Evolutionary conservation across 2,329 filamentous ascomycete species (phyloP).

Genomic region (Fusarium vanettenii): DNA sequence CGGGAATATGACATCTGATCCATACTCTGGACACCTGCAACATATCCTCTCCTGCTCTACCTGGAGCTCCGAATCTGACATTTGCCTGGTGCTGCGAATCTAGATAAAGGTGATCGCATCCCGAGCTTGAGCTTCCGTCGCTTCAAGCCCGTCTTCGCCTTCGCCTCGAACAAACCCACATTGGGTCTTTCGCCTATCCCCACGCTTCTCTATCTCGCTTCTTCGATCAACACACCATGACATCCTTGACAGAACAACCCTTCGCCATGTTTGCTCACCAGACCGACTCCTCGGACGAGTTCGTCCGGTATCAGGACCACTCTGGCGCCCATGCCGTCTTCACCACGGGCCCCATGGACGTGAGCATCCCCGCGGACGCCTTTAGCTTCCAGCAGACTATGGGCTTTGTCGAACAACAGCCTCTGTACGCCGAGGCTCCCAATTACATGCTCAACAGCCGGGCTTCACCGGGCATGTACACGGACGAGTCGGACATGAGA

Average conservation of each 20-base stretch:
- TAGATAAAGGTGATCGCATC: constrained; percentile 43
- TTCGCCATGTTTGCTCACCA: constrained; percentile 46
- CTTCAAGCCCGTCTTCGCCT: constrained; percentile 28
- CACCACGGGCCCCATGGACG: constrained; percentile 58
- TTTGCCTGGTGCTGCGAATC: constrained; percentile 18
- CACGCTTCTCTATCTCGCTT: constrained; percentile 1
- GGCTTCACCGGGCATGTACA: constrained; percentile 61
- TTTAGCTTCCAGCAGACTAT: constrained; percentile 57
- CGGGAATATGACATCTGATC: constrained; percentile 14
- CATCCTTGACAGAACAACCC: constrained; percentile 45
- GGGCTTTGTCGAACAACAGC: constrained; percentile 56
- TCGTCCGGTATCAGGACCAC: constrained; percentile 60
- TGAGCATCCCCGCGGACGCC: constrained; percentile 61
- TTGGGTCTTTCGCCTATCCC: constrained; percentile 7
- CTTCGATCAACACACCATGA: constrained; percentile 39
- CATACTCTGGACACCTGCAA: constrained; percentile 14
- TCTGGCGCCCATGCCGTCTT: constrained; percentile 49
- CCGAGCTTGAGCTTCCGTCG: constrained; percentile 31
- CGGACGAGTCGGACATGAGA: constrained; percentile 63
- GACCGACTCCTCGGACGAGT: constrained; percentile 52
- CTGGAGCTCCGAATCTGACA: constrained; percentile 26
- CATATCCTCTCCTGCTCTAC: constrained; percentile 16
- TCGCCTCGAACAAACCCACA: constrained; percentile 26
- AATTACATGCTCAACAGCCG: constrained; percentile 59
- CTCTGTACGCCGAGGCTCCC: constrained; percentile 59